Conservation (phyloP, 495 filamentous ascomycete species). For the Aspergillus leporis region DNA sequence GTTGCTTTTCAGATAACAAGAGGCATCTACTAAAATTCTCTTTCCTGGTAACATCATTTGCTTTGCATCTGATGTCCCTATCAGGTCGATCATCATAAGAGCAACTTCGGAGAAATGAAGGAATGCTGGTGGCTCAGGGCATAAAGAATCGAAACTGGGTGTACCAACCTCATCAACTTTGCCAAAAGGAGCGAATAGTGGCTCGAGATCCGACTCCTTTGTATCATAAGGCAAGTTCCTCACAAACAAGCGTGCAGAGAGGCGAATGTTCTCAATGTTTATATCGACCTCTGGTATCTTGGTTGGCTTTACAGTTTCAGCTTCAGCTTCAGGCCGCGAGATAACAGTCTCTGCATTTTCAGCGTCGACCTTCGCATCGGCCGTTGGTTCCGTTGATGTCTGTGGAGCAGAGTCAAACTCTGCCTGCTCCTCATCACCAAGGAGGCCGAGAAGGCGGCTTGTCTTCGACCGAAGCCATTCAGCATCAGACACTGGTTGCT, state of each 20-base stretch:
- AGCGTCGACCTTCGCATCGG: slow-evolving; percentile 23
- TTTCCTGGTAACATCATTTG: slow-evolving; percentile 65
- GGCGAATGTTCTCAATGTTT: slow-evolving; percentile 46
- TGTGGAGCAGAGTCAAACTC: slow-evolving; percentile 21
- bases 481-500: slow-evolving; percentile 53
- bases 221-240: slow-evolving; percentile 84
- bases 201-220: slow-evolving; percentile 73
- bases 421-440: slow-evolving; percentile 63
- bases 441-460: slow-evolving; percentile 82
- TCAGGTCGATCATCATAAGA: slow-evolving; percentile 93
- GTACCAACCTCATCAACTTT: slow-evolving; percentile 81
- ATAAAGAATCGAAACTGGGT: slow-evolving; percentile 12
- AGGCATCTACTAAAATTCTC: slow-evolving; percentile 80
- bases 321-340: background rate
- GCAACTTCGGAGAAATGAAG: slow-evolving; percentile 19
- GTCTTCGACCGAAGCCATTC: slow-evolving; percentile 95
- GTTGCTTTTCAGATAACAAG: slow-evolving; percentile 57
- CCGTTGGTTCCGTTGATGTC: slow-evolving; percentile 22
- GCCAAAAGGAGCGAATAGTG: slow-evolving; percentile 69
- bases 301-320: slow-evolving; percentile 19
- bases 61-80: slow-evolving; percentile 98
- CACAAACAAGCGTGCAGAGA: slow-evolving; percentile 72
- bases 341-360: slow-evolving; percentile 14
- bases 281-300: slow-evolving; percentile 28
- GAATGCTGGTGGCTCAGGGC: slow-evolving; percentile 6